Evolutionary conservation across 257 asterid species (phyloP).

Genomic region (Salvia miltiorrhiza): DNA sequence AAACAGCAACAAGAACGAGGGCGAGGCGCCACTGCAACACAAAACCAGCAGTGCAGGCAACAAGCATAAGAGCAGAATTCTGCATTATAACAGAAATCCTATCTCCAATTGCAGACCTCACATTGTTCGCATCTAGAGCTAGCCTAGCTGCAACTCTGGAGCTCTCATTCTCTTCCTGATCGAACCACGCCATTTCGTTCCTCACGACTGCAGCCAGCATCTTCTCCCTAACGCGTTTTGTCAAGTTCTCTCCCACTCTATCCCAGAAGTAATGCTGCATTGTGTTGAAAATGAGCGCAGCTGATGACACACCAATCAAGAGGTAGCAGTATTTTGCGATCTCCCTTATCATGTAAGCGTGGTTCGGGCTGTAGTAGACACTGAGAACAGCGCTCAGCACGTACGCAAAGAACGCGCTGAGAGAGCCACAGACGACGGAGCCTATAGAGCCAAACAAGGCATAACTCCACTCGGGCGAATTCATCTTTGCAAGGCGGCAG

Average conservation of each 20-base stretch:
- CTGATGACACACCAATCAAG: constrained; percentile 83
- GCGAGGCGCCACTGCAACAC: constrained; percentile 93
- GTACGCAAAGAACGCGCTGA: constrained; percentile 87
- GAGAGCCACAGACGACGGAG: constrained; percentile 83
- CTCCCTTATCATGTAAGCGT: constrained; percentile 61
- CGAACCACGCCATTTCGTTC: constrained; percentile 94
- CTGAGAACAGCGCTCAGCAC: constrained; percentile 91
- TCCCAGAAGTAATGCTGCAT: constrained; percentile 94
- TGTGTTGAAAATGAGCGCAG: constrained; percentile 86
- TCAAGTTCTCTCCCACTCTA: constrained; percentile 81
- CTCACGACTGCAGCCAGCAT: constrained; percentile 77
- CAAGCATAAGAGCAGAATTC: constrained; percentile 93
- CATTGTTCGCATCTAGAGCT: constrained; percentile 89
- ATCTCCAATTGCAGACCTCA: constrained; percentile 90
- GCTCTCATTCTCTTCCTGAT: constrained; percentile 88
- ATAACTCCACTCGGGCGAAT: constrained; percentile 87
- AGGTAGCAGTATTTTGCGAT: constrained; percentile 88
- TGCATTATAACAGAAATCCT: constrained; percentile 91
- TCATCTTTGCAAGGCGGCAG: constrained; percentile 86
- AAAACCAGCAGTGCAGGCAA: constrained; percentile 92
- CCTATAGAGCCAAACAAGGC: constrained; percentile 85
- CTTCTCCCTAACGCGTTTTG: constrained; percentile 82
- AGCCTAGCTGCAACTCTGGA: constrained; percentile 82
- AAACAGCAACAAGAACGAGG: constrained; percentile 76
- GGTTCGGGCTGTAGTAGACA: constrained; percentile 78